Base-by-base conservation (phyloP, 495 filamentous ascomycete species). In the Penicillium paradoxum region DNA sequence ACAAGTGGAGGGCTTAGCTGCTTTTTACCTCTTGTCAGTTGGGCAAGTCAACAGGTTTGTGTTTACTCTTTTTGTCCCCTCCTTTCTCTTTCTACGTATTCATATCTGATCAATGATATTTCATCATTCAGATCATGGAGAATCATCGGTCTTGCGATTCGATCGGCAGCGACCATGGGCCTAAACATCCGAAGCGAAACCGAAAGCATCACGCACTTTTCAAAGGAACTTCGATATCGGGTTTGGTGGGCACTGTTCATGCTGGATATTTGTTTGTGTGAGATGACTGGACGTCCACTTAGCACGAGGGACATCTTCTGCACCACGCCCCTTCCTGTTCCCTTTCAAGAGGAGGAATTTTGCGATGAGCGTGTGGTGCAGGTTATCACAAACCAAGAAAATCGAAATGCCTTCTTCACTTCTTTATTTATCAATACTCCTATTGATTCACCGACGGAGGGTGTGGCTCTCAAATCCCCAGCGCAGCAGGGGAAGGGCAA, bases 121-220 rank as follows among this genome's bases (percentile, higher is more conserved):
- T 10, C 25, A 13, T 30, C 13, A 51, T 25, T n/a, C 14, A 55
- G 53, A 19, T 54, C 37, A 53, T 88, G 82, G 82, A 73, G 76
- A 55, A 70, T 80, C 24, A 75, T 72, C 59, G 84, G 83, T 21
- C 68, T 83, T 30, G 78, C 81, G 9, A 71, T 86, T 50, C 76
- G 82, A 39, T 77, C 79, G 51, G 81, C 80, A 7, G 66, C 79
- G 33, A 74, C 76, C 0, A 76, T 87, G 49, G 83, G 83, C 11
- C 66, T 88, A 21, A 81, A 87, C 54, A 63, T 86, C 17, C 79
- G 81, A 17, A 86, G 78, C 54, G 77, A 82, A 32, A 79, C 71
- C 32, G 70, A 63, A 11, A 66, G 66, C 7, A 57, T 83, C 21
- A 54, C 60, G 14, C 71, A 78, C 32, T 52, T 68, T 11, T 77